phyloP scores from a whole-genome alignment of 495 filamentous ascomycete species.

The Penicillium waksmanii region DNA sequence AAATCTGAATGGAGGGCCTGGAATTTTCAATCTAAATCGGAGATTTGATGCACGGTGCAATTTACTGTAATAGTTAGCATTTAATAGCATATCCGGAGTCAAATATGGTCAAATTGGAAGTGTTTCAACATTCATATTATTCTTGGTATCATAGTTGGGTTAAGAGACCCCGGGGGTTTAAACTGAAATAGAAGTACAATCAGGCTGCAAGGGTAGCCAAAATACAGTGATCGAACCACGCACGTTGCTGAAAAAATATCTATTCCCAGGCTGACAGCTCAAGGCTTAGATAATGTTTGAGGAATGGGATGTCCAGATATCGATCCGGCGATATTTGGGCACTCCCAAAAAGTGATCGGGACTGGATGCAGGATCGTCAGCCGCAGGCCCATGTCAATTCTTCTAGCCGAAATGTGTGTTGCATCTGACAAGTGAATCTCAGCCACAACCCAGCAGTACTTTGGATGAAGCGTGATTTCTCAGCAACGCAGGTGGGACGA shows the following conservation, averaged over 20 bases:
- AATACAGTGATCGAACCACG: neutral
- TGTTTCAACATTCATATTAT: neutral
- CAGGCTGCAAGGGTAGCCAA: neutral
- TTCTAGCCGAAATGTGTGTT: neutral
- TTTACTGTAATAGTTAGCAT: neutral
- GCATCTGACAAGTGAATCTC: neutral
- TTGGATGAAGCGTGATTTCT: neutral
- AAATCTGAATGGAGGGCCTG: conserved; percentile 4
- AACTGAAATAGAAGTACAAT: neutral
- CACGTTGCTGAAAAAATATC: neutral
- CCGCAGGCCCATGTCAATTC: neutral
- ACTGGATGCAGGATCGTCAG: neutral
- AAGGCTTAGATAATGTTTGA: neutral
- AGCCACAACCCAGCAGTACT: neutral
- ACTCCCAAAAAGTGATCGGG: neutral
- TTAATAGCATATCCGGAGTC: conserved; percentile 7
- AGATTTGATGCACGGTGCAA: too few relatives aligned
- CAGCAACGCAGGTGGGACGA: neutral
- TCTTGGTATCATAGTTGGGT: conserved; percentile 6
- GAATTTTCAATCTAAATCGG: too few relatives aligned
- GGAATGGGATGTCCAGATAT: neutral
- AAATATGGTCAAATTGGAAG: neutral
- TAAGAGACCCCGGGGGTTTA: neutral
- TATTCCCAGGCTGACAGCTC: neutral
- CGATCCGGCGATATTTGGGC: conserved; percentile 1